Evolutionary conservation across 2,329 filamentous ascomycete species (phyloP), one percentile per base, ranked within the genome.

Genomic region (Trichothecium roseum): DNA sequence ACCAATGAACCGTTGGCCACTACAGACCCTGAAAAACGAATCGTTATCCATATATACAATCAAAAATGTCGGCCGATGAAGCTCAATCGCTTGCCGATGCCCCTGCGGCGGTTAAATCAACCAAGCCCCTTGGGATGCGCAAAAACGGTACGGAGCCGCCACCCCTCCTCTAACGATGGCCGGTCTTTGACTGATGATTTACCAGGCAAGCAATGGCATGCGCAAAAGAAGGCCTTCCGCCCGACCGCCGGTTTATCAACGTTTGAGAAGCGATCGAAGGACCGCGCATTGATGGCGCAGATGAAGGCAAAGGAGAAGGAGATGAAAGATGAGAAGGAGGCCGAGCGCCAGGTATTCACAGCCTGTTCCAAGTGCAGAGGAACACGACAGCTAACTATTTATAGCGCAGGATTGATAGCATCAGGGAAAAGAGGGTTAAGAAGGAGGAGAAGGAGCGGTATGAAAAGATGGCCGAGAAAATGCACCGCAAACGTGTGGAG

Each of bases 121-220:
- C 50, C 31, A 68, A 66, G 48, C 51, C 52, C 37, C 63, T 62
- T 58, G 85, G 80, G 43, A 81, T 91, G 72, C 82, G 85, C 49
- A 82, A 81, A 59, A 94, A 94, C 66, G 85, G 85, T 89, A 66
- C 43, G 63, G 49, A 40, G 36, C 27, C 18, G n/a, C 30, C 16
- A 20, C 15, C 18, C 30, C 27, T 8, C 30, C 10, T 29, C 28
- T 18, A 28, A 24, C 16, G 14, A 36, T 22, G 17, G 13, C 14
- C n/a, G n/a, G n/a, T 17, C 26, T 13, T 33, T 12, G 17, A 15
- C 20, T 17, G 17, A 32, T 22, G 3, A 14, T 18, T 18, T n/a
- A 10, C n/a, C 53, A 94, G 91, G 91, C 55, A 95, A 96, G 66
- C 84, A 94, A 66, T 98, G 91, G 91, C 87, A 93, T 56, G 68